Base-by-base conservation (phyloP, 2,329 filamentous ascomycete species). In the Thielaviopsis punctulata region DNA sequence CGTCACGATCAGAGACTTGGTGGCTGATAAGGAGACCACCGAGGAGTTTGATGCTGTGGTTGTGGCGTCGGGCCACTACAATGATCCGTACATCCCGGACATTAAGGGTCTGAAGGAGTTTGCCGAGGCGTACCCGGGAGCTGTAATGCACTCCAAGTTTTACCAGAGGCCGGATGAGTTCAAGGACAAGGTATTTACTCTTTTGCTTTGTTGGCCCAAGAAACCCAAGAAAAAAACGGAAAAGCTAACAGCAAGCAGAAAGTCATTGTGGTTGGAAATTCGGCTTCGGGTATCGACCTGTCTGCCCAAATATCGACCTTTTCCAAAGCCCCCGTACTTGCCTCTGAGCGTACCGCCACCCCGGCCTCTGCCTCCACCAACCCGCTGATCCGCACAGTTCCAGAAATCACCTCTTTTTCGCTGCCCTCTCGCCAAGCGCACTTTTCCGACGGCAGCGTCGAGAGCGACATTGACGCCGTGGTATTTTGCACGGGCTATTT, bases 401-500 rank as follows among this genome's bases (percentile, higher is more conserved):
- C 73, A 1, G 71, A 73, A 0, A 74, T 79, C 18, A 61, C 67
- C 1, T 63, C 65, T 8, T 61, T 79, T n/a, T 62, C 61, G 2
- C 65, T 64, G 0, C 62, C 69, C 21, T 73, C 69, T 1, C 22
- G 46, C 12, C 30, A 23, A 13, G 73, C 81, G 0, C 66, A 75
- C 53, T 76, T 83, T 47, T 65, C 69, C 30, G 75, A 82, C 56
- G 77, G 77, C 1, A 70, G 66, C 1, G 65, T 60, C 0, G 66
- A 79, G 6, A 56, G 66, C 0, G 66, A 73, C 18, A 73, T 84
- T 13, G 80, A 84, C 60, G 61, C 75, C 58, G 68, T 84, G 56
- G 73, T 84, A 56, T 80, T 84, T 54, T 79, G 78, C 21, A 84
- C 80, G 0, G 80, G 80, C 0, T 83, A 81, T 61, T 72, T 68